These are phyloP conservation scores for Mentha longifolia DNA, from an alignment of 257 asterid species.

Conservation along the genomic window DNA sequence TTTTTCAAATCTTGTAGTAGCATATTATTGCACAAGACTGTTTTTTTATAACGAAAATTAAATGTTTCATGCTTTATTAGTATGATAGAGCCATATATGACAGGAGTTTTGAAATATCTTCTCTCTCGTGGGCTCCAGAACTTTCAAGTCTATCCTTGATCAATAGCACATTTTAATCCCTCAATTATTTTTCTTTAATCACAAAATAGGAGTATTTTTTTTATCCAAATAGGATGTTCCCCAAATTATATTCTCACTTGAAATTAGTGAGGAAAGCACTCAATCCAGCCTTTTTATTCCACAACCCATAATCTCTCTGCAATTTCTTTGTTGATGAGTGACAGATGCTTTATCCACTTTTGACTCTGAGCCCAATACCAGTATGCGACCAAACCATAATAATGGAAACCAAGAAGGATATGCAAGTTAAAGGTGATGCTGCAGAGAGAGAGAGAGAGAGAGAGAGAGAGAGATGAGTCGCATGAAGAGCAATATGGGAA, in stretches of 20 bases:
- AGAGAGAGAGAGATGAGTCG: not conserved
- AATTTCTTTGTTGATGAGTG: slow-evolving; percentile 16
- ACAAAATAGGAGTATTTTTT: not conserved
- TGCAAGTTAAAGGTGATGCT: not conserved
- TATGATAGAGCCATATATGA: too few species aligned
- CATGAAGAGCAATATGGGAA: not conserved
- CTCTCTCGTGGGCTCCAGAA: too few species aligned
- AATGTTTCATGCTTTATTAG: not conserved
- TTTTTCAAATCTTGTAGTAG: not conserved
- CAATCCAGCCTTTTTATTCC: not conserved
- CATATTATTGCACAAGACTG: not conserved
- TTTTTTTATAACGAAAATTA: too few species aligned
- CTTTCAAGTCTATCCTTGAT: not conserved
- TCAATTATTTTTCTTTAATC: not conserved
- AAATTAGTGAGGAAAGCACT: not conserved
- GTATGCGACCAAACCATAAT: too few species aligned
- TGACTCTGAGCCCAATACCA: slow-evolving; percentile 4
- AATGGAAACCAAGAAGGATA: too few species aligned
- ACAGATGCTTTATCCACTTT: slow-evolving; percentile 32
- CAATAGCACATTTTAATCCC: not conserved
- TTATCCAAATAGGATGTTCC: not conserved
- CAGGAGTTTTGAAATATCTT: not conserved
- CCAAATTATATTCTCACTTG: not conserved
- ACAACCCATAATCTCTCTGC: slow-evolving; percentile 8
- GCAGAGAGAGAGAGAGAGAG: not conserved